Evolutionary conservation across 2,329 filamentous ascomycete species (phyloP), one percentile per base, ranked within the genome.

Genomic region (Ustilaginoidea virens): DNA sequence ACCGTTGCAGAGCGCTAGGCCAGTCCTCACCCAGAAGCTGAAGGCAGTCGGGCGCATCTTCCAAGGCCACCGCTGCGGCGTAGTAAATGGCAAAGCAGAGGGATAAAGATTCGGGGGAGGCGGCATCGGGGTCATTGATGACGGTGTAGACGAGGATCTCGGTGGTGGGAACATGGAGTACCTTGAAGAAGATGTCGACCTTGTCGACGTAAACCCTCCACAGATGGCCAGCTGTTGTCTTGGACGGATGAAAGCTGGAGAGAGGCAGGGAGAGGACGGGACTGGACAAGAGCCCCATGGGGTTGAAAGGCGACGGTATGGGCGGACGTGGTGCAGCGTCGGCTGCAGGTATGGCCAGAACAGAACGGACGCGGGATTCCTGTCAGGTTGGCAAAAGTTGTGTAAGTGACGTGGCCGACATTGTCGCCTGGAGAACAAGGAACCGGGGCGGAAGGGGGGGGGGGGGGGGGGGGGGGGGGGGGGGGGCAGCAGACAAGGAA

Each of bases 51-150:
- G 64, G 55, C 2, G 52, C 43, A 0, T 42, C 34, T 0, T 39
- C 33, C 2, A 69, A 42, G 27, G 57, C 61, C 1, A 54, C 32
- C 3, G 64, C 41, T 0, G 67, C 43, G 4, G 58, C 49, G 36
- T 52, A 61, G 36, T 71, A 73, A 10, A 73, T 60, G 32, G 56
- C 46, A 30, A 58, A 63, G 33, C 56, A 56, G 4, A 63, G 41
- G 0, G 58, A 58, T 5, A 52, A 7, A 1, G 33, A 33, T 3
- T 53, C 51, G 0, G 35, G 30, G 0, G 43, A 33, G 0, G 49
- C 47, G 2, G 32, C 32, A 1, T 19, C 28, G 1, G 52, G 51
- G 15, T 52, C 36, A 12, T 44, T 37, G 5, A 48, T 40, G 3
- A 42, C 48, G 0, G 49, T 52, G 29, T 49, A 55, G 4, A 54